Evolutionary conservation across 371 early-diverging fungal species (phyloP).

Genomic region (Apophysomyces elegans): DNA sequence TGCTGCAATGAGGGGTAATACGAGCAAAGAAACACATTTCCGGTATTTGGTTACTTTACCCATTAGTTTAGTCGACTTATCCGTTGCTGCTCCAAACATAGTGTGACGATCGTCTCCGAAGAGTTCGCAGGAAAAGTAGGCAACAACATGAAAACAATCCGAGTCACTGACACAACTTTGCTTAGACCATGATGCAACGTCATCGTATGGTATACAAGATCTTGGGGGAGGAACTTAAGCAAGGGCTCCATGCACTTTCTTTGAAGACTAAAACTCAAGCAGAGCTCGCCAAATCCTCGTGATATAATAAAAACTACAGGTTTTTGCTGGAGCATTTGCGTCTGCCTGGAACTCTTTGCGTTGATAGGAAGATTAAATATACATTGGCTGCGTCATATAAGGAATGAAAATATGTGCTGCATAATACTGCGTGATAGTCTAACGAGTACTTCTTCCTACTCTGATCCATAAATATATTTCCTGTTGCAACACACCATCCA

Average conservation of each 20-base stretch:
- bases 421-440: too few species aligned
- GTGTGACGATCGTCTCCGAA: conserved; percentile 69
- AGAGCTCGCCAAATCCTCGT: conserved; percentile 36
- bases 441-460: too few species aligned
- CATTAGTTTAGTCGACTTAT: not conserved
- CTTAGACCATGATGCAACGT: conserved; percentile 63
- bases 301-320: not conserved
- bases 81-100: conserved; percentile 20
- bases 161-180: not conserved
- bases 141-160: not conserved
- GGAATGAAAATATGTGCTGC: too few species aligned
- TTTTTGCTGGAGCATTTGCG: too few species aligned
- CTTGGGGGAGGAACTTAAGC: conserved; percentile 58
- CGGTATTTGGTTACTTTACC: conserved; percentile 39
- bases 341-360: too few species aligned
- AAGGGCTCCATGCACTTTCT: conserved; percentile 66
- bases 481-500: too few species aligned
- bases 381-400: too few species aligned
- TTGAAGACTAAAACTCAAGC: conserved; percentile 65
- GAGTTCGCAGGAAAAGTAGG: conserved; percentile 66
- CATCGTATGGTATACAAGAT: conserved; percentile 70
- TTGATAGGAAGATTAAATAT: too few species aligned
- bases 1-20: conserved; percentile 73
- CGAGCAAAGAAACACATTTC: conserved; percentile 80
- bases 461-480: too few species aligned